Evolutionary conservation across 2,329 filamentous ascomycete genomes (phyloP), one percentile per base, ranked within the genome.

Genomic region (Pyrenophora graminea): DNA sequence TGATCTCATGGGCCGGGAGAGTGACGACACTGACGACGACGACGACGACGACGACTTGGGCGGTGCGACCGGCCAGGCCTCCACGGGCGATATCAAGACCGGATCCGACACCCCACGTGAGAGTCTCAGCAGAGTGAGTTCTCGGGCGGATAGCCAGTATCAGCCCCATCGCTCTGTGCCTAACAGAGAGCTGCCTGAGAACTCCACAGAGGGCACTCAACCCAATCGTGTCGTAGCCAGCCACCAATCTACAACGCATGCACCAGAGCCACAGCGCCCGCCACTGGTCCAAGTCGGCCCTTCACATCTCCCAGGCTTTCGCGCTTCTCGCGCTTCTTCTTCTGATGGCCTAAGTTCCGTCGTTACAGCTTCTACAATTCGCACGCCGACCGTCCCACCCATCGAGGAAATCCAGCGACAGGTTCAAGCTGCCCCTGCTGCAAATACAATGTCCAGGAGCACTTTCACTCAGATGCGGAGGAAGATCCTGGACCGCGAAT

Each of bases 401-500:
- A 70, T 74, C 31, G 63, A 70, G 17, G 66, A 72, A 42, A 54
- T 68, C 3, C 63, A 65, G 38, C 62, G 62, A 10, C 61, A 62
- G 21, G 47, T 51, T 6, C 57, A 62, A 9, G 42, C 51, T 4
- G 59, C 51, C 4, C 53, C 63, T 18, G 70, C 68, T 5, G 51
- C 54, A 27, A 64, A 71, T 49, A 74, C 74, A 55, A 69, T 82
- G 46, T 76, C 77, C 12, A 67, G 59, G 18, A 69, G 56, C 31
- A 59, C 68, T 3, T 64, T 72, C 25, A 66, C 72, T 42, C 87
- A 89, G 61, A 88, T 96, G 79, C 85, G 88, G 56, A 89, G 90
- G 64, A 91, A 93, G 67, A 87, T 99, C 6, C 77, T 97, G 39
- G 96, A 90, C 70, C 94, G 92, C 67, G 92, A 97, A 62, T 97